Base-by-base conservation (phyloP, 208 protist species). In the Crithidia fasciculata region DNA sequence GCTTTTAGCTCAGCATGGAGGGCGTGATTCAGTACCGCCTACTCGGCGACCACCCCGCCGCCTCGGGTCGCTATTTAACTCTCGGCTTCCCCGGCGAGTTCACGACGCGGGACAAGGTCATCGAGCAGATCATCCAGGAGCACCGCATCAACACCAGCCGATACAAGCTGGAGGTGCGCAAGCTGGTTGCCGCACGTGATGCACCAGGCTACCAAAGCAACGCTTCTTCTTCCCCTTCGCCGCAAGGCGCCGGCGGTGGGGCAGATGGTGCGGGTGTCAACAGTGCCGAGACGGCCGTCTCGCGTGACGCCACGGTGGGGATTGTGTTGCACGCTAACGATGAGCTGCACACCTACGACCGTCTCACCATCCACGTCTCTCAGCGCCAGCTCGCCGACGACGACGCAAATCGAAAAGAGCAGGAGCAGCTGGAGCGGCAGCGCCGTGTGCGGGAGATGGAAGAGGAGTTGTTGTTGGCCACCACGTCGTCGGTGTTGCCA, bases 21-120 rank as follows among this genome's bases (percentile, higher is more conserved):
- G 86, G 88, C 13, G 81, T 95, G 3, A 76, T 95, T 49, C 91
- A 88, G 78, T 95, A 92, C 59, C 74, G 88, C 18, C 69, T 95
- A 8, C 60, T 95, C 4, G 91, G 91, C 63, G 79, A 77, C 52
- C 91, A 95, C 76, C 91, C 91, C 15, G 91, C 88, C 19, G 88
- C 88, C 13, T 93, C 89, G 43, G 91, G 88, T 10, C 81, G 88
- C 18, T 85, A 91, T 64, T 65, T 87, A 55, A 93, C 80, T 49
- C 73, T 88, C 37, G 84, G 88, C 50, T 95, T 95, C 65, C 72
- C 81, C 5, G 91, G 91, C 19, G 82, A 86, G 36, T 61, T 73
- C 4, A 83, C 87, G 37, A 63, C 79, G 15, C 50, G 85, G 5
- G 66, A 74, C 13, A 63, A 77, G 18, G n/a, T 95, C 15, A 9